Evolutionary conservation across 345 rosid genomes (phyloP).

Genomic region (Cardamine occulta): DNA sequence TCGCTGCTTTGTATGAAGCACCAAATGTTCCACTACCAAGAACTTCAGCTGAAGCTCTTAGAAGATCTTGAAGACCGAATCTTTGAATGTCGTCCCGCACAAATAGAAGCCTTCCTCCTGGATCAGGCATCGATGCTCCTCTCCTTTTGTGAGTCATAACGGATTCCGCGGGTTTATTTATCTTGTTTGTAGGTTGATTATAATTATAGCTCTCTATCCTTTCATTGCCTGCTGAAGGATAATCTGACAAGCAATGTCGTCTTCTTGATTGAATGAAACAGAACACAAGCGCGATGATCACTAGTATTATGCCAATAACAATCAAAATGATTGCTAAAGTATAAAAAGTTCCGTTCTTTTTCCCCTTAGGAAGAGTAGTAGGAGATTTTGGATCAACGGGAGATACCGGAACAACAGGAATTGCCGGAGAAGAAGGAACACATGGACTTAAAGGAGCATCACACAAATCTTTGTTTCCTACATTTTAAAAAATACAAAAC

Average conservation of each 20-base stretch:
- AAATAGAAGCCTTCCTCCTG: constrained; percentile 52
- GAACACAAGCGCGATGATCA: constrained; percentile 36
- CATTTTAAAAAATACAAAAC: constrained; percentile 20
- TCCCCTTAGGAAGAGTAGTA: neutral
- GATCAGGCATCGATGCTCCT: constrained; percentile 40
- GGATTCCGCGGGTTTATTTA: constrained; percentile 22
- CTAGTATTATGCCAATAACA: constrained; percentile 35
- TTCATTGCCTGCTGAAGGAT: constrained; percentile 28
- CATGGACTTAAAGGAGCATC: constrained; percentile 60
- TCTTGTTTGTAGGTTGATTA: constrained; percentile 10
- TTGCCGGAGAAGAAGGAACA: constrained; percentile 8
- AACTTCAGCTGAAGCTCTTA: constrained; percentile 74
- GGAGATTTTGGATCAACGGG: constrained; percentile 33
- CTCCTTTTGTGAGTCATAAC: constrained; percentile 23
- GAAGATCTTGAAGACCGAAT: constrained; percentile 70
- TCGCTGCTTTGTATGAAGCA: constrained; percentile 69
- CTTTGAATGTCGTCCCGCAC: constrained; percentile 53
- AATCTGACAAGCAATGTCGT: neutral
- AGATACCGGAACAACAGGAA: constrained; percentile 11
- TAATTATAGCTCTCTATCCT: constrained; percentile 43
- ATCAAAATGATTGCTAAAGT: constrained; percentile 43
- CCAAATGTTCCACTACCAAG: constrained; percentile 84
- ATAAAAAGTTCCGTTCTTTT: constrained; percentile 22
- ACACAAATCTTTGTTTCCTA: constrained; percentile 70
- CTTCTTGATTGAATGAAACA: constrained; percentile 35